A percentile compares a stretch with the other conserved stretches of the same genome.
These are phyloP conservation scores for Cordyceps tenuipes DNA, from an alignment of 2,329 filamentous ascomycete genomes.

Conservation along the genomic window DNA sequence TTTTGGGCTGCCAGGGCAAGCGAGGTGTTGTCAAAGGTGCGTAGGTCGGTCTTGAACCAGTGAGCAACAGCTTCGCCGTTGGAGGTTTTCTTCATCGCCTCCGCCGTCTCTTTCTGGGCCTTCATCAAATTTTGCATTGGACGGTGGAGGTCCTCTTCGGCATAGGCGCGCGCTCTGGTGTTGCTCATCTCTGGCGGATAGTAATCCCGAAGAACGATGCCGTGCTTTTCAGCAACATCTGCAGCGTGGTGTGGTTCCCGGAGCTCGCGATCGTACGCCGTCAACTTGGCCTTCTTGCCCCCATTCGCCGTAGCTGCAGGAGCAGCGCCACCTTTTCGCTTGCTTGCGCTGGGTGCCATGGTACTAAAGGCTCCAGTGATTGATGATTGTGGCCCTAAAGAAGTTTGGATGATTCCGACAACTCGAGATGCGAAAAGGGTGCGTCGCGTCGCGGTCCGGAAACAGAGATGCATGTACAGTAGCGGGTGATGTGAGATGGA, in stretches of 20 bases:
- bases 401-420: neutral
- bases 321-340: conserved; percentile 21
- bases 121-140: conserved; percentile 62
- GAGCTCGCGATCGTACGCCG: conserved; percentile 25
- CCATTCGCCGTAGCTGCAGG: conserved; percentile 18
- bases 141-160: conserved; percentile 55
- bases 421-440: neutral
- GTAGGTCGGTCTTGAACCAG: conserved; percentile 84
- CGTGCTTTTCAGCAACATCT: conserved; percentile 41
- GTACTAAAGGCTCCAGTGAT: neutral
- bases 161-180: conserved; percentile 66
- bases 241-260: conserved; percentile 39
- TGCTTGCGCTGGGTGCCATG: conserved; percentile 21
- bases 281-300: conserved; percentile 27
- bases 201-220: conserved; percentile 63
- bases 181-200: conserved; percentile 86
- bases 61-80: conserved; percentile 58
- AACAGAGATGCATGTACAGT: conserved; percentile 1
- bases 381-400: neutral
- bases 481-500: neutral
- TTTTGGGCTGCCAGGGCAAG: conserved; percentile 56
- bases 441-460: neutral
- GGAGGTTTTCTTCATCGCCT: conserved; percentile 28
- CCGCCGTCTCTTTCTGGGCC: conserved; percentile 45
- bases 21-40: conserved; percentile 64